Base-by-base conservation (phyloP, 768 basidiomycete genomes). In the Boletus insuetus region DNA sequence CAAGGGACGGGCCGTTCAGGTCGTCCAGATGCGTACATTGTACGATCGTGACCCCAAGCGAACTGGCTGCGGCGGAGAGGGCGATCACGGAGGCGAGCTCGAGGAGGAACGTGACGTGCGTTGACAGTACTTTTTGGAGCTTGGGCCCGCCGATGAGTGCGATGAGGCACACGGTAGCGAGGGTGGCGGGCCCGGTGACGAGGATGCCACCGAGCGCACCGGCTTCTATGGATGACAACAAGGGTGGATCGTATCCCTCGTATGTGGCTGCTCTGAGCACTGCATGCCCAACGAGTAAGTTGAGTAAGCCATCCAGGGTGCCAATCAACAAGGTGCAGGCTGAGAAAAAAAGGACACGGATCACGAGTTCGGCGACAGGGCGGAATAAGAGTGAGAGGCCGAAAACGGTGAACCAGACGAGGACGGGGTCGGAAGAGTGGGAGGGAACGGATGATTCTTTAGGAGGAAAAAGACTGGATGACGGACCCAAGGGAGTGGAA, bases 331-430 rank as follows among this genome's bases (percentile, higher is more conserved):
- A 22, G 2, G 12, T 29, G 41, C 58, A 58, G 12, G 16, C 26
- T 5, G 49, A 40, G 32, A 62, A 42, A 9, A 51, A 24, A 17
- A 56, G 5, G 49, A 57, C 2, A 10, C 60, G 48, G 38, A 56
- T 52, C 32, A 46, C 56, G 39, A 65, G 24, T 16, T 49, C 53
- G 46, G 50, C 41, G 3, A 16, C 46, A 35, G 48, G 49, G 38
- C 50, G 58, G 51, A 58, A 59, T 13, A 59, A 57, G 17, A 59
- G 55, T 22, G 53, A 50, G 16, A 43, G 0, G 26, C 57, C 58
- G 16, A 66, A 67, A 5, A 39, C 29, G 5, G 47, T 22, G 44
- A 56, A 54, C 58, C 59, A 62, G 42, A 61, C 17, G 19, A 56
- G 12, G 31, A 61, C 16, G 6, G 49, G 31, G 17, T 51, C 48